Percentiles rank a stretch among this genome's conserved stretches.
Conservation (phyloP, 2,329 filamentous ascomycete genomes). For the Neospermospora avenae region DNA sequence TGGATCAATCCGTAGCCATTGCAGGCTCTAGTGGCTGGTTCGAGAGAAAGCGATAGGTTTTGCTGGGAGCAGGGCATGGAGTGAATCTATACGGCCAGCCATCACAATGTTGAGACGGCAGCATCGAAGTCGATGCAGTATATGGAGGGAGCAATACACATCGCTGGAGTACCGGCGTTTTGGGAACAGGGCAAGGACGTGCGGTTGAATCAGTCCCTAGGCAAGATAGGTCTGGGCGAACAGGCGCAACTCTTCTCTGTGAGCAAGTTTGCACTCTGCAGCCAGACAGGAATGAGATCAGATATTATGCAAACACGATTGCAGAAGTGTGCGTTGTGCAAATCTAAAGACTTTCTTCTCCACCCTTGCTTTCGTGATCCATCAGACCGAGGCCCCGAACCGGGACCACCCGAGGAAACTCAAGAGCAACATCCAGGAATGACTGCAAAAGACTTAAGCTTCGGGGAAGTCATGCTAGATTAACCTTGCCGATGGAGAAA, state of each 20-base stretch:
- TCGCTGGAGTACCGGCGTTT: slow-evolving; percentile 1
- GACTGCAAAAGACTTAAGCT: neutral
- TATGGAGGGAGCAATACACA: neutral
- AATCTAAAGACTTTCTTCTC: neutral
- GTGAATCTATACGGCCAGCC: neutral
- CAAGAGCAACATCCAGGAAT: neutral
- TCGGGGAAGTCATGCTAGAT: neutral
- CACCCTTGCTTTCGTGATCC: neutral
- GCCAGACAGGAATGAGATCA: neutral
- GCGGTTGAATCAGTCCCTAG: neutral
- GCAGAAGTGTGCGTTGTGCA: neutral
- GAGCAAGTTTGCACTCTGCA: neutral
- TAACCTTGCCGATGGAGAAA: too few species aligned
- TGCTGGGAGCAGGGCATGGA: neutral
- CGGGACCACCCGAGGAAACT: neutral
- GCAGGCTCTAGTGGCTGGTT: slow-evolving; percentile 88
- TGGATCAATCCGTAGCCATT: slow-evolving; percentile 94
- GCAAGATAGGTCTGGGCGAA: neutral
- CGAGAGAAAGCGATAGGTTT: slow-evolving; percentile 71
- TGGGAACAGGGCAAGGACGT: neutral
- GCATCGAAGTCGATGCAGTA: neutral
- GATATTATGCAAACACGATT: neutral
- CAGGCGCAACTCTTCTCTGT: neutral
- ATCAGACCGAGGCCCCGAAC: slow-evolving; percentile 1
- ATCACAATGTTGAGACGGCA: neutral